Percentiles rank a stretch among this genome's conserved stretches.
phyloP scores from a whole-genome alignment of 129 eudicot genomes.

The Flaveria linearis region DNA sequence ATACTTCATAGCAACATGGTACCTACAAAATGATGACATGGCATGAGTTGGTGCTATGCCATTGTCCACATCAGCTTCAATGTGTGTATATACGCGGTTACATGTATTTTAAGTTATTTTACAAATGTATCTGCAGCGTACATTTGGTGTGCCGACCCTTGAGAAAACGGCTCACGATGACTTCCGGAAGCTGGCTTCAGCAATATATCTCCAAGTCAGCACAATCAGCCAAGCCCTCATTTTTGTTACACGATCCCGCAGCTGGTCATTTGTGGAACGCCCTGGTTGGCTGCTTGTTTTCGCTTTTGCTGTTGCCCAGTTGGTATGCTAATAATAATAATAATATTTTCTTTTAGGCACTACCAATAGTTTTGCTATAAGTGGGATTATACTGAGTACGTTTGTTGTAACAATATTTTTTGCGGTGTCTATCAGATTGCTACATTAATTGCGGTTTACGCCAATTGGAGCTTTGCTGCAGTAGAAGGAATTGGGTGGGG shows the following conservation, averaged over 20 bases:
- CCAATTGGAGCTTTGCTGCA: conserved; percentile 95
- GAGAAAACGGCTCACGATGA: conserved; percentile 77
- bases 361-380: no score
- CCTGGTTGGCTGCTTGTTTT: conserved; percentile 82
- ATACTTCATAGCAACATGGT: background rate
- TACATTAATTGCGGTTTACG: conserved; percentile 92
- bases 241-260: conserved; percentile 91
- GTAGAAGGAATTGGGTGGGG: conserved; percentile 99
- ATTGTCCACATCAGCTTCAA: background rate
- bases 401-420: background rate
- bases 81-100: background rate
- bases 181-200: conserved; percentile 91
- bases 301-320: conserved; percentile 84
- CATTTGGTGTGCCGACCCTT: conserved; percentile 83
- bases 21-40: background rate
- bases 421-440: conserved; percentile 59
- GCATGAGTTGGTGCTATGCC: background rate
- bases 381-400: no score
- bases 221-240: conserved; percentile 95
- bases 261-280: conserved; percentile 95
- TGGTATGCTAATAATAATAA: conserved; percentile 45
- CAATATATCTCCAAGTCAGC: conserved; percentile 98
- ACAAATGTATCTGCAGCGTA: conserved; percentile 40
- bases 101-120: background rate
- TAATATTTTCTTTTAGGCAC: no score